Conservation (phyloP, 108 stramenopile genomes). For the Fragilaria crotonensis region DNA sequence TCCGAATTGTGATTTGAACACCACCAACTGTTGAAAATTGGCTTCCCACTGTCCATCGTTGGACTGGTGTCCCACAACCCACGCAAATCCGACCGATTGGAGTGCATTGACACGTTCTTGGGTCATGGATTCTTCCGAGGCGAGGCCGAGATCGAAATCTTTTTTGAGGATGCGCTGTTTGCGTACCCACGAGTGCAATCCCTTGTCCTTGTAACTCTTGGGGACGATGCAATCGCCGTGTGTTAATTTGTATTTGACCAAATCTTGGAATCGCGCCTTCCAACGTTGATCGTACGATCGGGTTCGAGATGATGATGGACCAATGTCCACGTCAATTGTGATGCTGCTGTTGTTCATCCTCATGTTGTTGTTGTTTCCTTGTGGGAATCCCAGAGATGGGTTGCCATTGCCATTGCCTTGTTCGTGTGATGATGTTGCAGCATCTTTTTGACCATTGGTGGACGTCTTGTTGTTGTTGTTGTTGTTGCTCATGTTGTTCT, state of each 20-base stretch:
- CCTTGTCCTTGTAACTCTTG: not conserved
- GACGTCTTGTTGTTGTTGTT: too few relatives aligned
- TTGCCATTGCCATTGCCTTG: too few relatives aligned
- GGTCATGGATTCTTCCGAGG: not conserved
- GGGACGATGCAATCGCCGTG: not conserved
- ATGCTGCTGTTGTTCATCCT: too few relatives aligned
- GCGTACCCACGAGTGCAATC: not conserved
- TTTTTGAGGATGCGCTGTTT: not conserved
- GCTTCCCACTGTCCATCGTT: not conserved
- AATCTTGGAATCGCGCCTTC: constrained; percentile 2
- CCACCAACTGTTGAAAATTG: not conserved
- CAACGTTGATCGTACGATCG: constrained; percentile 1
- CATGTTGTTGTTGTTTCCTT: too few relatives aligned
- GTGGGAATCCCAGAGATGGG: too few relatives aligned
- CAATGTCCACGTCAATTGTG: too few relatives aligned
- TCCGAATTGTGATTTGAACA: not conserved
- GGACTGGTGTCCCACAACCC: not conserved
- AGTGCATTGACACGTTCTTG: constrained; percentile 5
- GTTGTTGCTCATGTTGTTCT: too few relatives aligned
- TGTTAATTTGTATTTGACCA: constrained; percentile 2
- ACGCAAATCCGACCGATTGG: constrained; percentile 4
- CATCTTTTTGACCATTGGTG: too few relatives aligned
- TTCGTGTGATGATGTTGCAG: too few relatives aligned
- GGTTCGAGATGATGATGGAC: too few relatives aligned
- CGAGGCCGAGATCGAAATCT: not conserved